These are phyloP conservation scores for Stemphylium lycopersici DNA, from an alignment of 2,329 filamentous ascomycete species.

Conservation along the genomic window DNA sequence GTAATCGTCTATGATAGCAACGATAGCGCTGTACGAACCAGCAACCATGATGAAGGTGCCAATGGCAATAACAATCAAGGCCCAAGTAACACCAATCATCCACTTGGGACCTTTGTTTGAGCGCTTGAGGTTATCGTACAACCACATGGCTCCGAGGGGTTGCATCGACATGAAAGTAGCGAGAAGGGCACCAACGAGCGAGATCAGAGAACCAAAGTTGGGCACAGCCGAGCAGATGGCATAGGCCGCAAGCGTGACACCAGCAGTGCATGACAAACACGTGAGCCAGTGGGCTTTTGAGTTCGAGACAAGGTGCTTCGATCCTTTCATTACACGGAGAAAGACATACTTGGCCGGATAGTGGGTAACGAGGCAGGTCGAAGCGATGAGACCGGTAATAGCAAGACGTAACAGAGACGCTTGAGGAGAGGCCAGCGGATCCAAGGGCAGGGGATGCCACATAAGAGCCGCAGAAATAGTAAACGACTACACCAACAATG, in stretches of 20 bases:
- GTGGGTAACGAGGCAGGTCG: slow-evolving; percentile 4
- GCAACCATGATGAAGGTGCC: slow-evolving; percentile 9
- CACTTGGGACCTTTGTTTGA: too few relatives aligned
- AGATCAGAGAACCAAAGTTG: slow-evolving; percentile 7
- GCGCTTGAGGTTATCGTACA: slow-evolving; percentile 8
- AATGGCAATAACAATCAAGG: neutral
- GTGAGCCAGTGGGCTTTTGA: slow-evolving; percentile 7
- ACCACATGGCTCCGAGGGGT: slow-evolving; percentile 7
- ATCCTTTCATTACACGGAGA: slow-evolving; percentile 71
- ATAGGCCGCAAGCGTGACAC: slow-evolving; percentile 4
- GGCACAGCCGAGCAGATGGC: slow-evolving; percentile 9
- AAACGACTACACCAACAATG: slow-evolving; percentile 69
- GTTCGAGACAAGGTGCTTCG: slow-evolving; percentile 61
- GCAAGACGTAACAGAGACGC: slow-evolving; percentile 60
- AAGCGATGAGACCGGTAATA: slow-evolving; percentile 38
- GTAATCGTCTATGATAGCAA: slow-evolving; percentile 8
- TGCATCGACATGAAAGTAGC: slow-evolving; percentile 7
- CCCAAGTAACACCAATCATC: neutral
- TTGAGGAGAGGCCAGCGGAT: slow-evolving; percentile 61
- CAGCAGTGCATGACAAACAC: slow-evolving; percentile 6
- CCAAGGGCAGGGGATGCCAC: slow-evolving; percentile 69
- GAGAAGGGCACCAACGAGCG: slow-evolving; percentile 9
- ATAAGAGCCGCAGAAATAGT: slow-evolving; percentile 65
- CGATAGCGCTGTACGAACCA: slow-evolving; percentile 10
- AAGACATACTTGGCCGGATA: slow-evolving; percentile 45